Percentiles rank a stretch among this genome's conserved stretches.
Conservation (phyloP, 306 rosid genomes). For the Cicer judaicum region DNA sequence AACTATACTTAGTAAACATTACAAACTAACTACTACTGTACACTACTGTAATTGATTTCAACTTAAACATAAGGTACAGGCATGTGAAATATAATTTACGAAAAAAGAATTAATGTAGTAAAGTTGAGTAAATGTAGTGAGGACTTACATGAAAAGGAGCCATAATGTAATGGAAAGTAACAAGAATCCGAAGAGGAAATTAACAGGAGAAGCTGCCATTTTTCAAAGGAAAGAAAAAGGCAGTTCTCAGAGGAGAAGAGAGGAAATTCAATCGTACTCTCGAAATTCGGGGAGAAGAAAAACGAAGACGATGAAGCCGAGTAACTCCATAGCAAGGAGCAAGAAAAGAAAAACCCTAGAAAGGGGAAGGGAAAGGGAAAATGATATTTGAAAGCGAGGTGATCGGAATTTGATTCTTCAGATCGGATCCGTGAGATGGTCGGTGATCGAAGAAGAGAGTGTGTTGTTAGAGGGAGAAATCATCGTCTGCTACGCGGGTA, state of each 20-base stretch:
- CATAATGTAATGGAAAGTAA: conserved; percentile 74
- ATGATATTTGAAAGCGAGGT: conserved; percentile 53
- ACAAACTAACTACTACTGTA: not conserved
- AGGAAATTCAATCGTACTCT: conserved; percentile 51
- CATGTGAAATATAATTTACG: not conserved
- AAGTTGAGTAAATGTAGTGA: not conserved
- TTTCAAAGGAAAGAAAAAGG: conserved; percentile 11
- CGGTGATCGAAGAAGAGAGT: conserved; percentile 53
- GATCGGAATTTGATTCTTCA: conserved; percentile 57
- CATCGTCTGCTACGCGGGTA: conserved; percentile 51
- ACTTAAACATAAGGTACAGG: not conserved
- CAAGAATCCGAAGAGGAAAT: conserved; percentile 82
- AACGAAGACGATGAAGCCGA: conserved; percentile 40
- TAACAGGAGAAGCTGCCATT: conserved; percentile 93
- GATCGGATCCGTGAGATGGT: conserved; percentile 83
- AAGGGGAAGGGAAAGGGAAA: conserved; percentile 27
- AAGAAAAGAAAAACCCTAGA: conserved; percentile 52
- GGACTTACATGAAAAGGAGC: conserved; percentile 82
- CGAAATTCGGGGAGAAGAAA: conserved; percentile 52
- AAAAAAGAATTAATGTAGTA: not conserved
- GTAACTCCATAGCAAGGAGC: conserved; percentile 47
- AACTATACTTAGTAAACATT: conserved; percentile 34
- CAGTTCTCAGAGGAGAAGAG: not conserved
- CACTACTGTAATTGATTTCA: conserved; percentile 21
- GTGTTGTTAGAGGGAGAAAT: conserved; percentile 11